Evolutionary conservation across 2,329 filamentous ascomycete genomes (phyloP), one percentile per base, ranked within the genome.

Genomic region (Penicillium corylophilum): DNA sequence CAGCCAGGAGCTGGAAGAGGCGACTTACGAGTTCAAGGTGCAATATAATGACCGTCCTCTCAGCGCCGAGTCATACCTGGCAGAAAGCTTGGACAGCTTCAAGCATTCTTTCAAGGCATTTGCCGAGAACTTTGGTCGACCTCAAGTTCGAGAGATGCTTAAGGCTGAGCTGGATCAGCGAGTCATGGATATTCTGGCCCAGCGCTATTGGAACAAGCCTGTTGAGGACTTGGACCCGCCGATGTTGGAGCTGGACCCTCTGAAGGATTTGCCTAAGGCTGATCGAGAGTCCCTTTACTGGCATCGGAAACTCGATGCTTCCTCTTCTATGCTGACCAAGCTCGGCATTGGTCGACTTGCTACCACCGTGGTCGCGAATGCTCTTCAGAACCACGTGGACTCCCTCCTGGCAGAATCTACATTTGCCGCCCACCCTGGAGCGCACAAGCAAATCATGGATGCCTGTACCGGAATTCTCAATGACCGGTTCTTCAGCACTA

Each of bases 31-130:
- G 72, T 99, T 96, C 80, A 99, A 99, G 71, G 94, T 99, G 5
- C 95, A 99, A 71, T 99, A 99, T 75, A 99, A 99, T 66, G 94
- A 99, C 69, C 86, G 94, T 6, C 90, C 93, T 1, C 78, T 99
- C 31, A 96, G 90, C 45, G 94, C 94, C 2, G 94, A 99, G 69
- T 96, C 93, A 4, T 99, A 99, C 68, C 82, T 99, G 35, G 94
- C 94, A 2, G 94, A 97, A 71, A 95, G 89, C 60, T 77, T 99
- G 3, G 94, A 99, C 71, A 86, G 87, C 18, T 97, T 99, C 81
- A 99, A 99, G 74, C 95, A 97, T 71, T 90, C 90, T 0, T 99
- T 99, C 76, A 96, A 96, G 69, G 87, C 89, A 60, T 96, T 97
- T 66, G 86, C 90, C 0, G 90, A 95, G 60, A 82, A 83, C 26